A percentile compares a stretch with the other conserved stretches of the same genome.
Conservation (phyloP, 331 rosid genomes). For the Acacia concinna region DNA sequence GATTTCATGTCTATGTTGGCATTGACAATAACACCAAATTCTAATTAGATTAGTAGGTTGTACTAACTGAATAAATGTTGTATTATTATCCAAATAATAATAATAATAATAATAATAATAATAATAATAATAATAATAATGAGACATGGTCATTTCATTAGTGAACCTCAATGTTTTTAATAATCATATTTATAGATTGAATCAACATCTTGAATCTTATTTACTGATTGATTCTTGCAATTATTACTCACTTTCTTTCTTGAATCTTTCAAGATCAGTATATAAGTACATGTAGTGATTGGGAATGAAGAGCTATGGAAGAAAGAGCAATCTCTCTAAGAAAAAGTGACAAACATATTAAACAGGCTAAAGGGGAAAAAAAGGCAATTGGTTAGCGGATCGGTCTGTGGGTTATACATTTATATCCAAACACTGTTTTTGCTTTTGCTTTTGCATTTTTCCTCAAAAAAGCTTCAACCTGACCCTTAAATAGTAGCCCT, state of each 20-base stretch:
- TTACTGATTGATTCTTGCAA: not conserved
- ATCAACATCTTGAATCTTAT: not conserved
- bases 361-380: slow-evolving; percentile 5
- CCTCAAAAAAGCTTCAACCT: slow-evolving; percentile 49
- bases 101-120: no score
- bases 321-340: not conserved
- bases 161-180: not conserved
- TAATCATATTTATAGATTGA: not conserved
- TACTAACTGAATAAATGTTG: no score
- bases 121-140: no score
- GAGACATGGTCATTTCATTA: no score
- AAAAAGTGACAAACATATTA: slow-evolving; percentile 2
- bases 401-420: slow-evolving; percentile 53
- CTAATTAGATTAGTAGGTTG: no score
- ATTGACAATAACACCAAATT: no score
- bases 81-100: no score
- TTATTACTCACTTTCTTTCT: not conserved
- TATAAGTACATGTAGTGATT: not conserved
- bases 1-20: no score
- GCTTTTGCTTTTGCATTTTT: slow-evolving; percentile 48
- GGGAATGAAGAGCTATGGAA: not conserved
- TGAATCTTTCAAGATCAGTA: not conserved
- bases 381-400: slow-evolving; percentile 43
- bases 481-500: slow-evolving; percentile 38
- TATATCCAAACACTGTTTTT: slow-evolving; percentile 42